phyloP scores from a whole-genome alignment of 2,329 filamentous ascomycete species.

The Penicillium sp. region DNA sequence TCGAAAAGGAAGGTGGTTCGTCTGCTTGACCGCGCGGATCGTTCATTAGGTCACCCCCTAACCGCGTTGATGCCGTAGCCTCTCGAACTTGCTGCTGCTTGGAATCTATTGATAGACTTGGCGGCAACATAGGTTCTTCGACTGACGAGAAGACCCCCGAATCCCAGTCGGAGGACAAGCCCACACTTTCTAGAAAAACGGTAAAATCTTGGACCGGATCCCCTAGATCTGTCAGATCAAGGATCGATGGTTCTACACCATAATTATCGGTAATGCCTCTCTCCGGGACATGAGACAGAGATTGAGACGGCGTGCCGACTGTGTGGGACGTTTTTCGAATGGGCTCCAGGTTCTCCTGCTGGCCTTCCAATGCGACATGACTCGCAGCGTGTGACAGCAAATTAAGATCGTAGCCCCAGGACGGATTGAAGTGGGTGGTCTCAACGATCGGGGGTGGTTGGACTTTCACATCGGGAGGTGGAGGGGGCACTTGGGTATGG shows the following conservation, averaged over 20 bases:
- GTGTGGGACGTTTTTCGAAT: conserved; percentile 38
- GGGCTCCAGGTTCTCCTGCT: conserved; percentile 44
- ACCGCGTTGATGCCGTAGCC: conserved; percentile 29
- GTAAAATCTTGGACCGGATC: conserved; percentile 54
- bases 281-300: conserved; percentile 37
- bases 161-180: conserved; percentile 52
- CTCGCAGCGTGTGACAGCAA: conserved; percentile 52
- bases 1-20: conserved; percentile 49
- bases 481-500: conserved; percentile 37
- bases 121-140: conserved; percentile 43
- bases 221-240: conserved; percentile 49
- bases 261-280: conserved; percentile 45
- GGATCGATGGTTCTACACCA: conserved; percentile 47
- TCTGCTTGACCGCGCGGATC: conserved; percentile 42
- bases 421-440: conserved; percentile 50
- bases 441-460: conserved; percentile 44
- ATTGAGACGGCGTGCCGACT: conserved; percentile 36
- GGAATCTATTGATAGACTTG: conserved; percentile 38
- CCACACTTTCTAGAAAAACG: conserved; percentile 52
- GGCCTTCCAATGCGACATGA: conserved; percentile 51
- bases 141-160: conserved; percentile 49
- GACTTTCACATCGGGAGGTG: conserved; percentile 39
- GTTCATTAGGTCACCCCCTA: conserved; percentile 42
- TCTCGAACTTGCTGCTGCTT: conserved; percentile 37
- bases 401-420: conserved; percentile 54